A percentile compares a stretch with the other conserved stretches of the same genome.
These are phyloP conservation scores for Teratosphaeria zuluensis DNA, from an alignment of 2,329 filamentous ascomycete genomes.

Conservation along the genomic window DNA sequence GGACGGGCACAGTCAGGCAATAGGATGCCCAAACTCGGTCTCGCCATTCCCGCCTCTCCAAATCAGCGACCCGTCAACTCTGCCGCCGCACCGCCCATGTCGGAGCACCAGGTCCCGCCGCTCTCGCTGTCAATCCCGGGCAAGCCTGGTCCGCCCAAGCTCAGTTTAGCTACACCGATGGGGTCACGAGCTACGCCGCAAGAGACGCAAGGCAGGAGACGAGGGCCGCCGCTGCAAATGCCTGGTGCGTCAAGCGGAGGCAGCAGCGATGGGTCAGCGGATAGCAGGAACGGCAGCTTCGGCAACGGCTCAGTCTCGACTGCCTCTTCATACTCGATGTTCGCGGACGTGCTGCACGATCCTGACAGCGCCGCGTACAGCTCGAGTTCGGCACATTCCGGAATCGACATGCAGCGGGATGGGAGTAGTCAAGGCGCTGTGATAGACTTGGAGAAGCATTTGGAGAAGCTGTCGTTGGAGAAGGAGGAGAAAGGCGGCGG, in stretches of 20 bases:
- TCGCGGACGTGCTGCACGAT: slow-evolving; percentile 65
- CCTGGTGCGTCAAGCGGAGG: slow-evolving; percentile 55
- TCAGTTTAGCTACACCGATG: slow-evolving; percentile 82
- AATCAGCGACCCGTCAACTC: slow-evolving; percentile 62
- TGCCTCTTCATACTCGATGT: slow-evolving; percentile 74
- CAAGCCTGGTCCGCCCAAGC: slow-evolving; percentile 62
- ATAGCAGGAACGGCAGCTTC: slow-evolving; percentile 78
- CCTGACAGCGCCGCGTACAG: slow-evolving; percentile 82
- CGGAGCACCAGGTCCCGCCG: slow-evolving; percentile 22
- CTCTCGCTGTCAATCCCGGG: slow-evolving; percentile 27
- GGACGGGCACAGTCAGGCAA: slow-evolving; percentile 33
- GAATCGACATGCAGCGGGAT: slow-evolving; percentile 65
- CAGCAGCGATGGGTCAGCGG: slow-evolving; percentile 61
- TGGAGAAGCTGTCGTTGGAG: slow-evolving; percentile 73
- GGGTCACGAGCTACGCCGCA: slow-evolving; percentile 66
- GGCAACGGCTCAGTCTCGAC: slow-evolving; percentile 79
- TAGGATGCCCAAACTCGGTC: slow-evolving; percentile 62
- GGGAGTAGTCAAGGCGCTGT: slow-evolving; percentile 58
- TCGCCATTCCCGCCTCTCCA: slow-evolving; percentile 83
- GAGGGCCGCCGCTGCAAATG: slow-evolving; percentile 46
- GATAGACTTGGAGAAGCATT: slow-evolving; percentile 51
- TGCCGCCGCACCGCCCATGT: slow-evolving; percentile 26
- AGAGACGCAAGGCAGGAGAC: slow-evolving; percentile 38
- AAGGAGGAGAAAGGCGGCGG: slow-evolving; percentile 48
- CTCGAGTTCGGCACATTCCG: slow-evolving; percentile 39